Conservation (phyloP, 495 filamentous ascomycete genomes). For the Hypoxylon fragiforme region DNA sequence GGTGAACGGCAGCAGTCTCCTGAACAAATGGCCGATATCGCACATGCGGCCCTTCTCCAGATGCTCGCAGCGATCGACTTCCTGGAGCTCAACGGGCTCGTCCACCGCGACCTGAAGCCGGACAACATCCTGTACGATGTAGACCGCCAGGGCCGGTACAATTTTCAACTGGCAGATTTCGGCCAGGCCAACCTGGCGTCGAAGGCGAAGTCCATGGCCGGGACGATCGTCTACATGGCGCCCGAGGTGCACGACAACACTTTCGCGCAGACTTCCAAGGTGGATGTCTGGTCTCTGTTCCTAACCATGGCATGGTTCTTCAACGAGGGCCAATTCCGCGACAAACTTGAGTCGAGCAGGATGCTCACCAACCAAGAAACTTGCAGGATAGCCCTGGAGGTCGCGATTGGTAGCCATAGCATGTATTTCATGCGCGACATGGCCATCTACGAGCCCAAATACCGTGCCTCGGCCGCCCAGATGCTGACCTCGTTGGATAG, state of each 20-base stretch:
- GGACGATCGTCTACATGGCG: constrained; percentile 40
- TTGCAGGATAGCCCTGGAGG: background rate
- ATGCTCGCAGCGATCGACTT: constrained; percentile 41
- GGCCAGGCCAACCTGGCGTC: constrained; percentile 28
- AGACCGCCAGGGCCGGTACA: constrained; percentile 12
- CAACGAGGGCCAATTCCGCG: background rate
- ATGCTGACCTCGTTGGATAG: background rate
- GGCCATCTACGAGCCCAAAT: constrained; percentile 1
- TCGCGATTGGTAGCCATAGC: no score
- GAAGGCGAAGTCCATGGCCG: constrained; percentile 24
- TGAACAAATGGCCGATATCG: constrained; percentile 13
- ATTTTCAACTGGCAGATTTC: constrained; percentile 43
- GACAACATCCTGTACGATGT: constrained; percentile 66
- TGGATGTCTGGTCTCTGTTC: constrained; percentile 51
- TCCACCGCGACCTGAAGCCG: constrained; percentile 80
- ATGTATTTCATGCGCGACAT: no score
- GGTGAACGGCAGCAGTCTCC: background rate
- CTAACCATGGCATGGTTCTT: constrained; percentile 36
- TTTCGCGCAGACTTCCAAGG: constrained; percentile 37
- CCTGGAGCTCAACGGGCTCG: constrained; percentile 56
- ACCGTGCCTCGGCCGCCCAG: constrained; percentile 4
- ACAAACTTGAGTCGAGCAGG: background rate
- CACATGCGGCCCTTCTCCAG: constrained; percentile 26
- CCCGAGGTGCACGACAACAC: constrained; percentile 36
- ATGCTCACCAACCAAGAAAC: background rate